A percentile compares a stretch with the other conserved stretches of the same genome.
These are phyloP conservation scores for Groenewaldozyma sp. DNA, from an alignment of 1,139 yeast genomes.

Conservation along the genomic window DNA sequence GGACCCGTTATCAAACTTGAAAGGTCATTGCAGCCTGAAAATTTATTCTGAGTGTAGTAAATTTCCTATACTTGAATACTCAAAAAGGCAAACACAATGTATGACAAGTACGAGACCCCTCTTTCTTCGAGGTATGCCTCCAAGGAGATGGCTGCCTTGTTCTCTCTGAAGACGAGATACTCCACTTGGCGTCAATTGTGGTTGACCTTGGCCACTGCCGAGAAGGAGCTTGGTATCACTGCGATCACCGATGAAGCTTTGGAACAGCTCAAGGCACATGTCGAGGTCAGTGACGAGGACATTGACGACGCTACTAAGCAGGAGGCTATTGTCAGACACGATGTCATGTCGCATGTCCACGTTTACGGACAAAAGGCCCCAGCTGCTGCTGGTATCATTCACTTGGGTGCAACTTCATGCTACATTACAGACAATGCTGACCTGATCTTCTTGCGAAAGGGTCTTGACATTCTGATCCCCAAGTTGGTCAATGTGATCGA, in stretches of 20 bases:
- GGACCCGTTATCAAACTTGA: too few relatives aligned
- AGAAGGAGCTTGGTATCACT: constrained; percentile 76
- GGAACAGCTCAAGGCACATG: constrained; percentile 68
- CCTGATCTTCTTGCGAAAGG: constrained; percentile 89
- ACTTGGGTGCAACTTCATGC: constrained; percentile 97
- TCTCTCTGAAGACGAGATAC: constrained; percentile 87
- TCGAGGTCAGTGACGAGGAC: constrained; percentile 85
- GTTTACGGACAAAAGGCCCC: constrained; percentile 90
- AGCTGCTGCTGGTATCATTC: constrained; percentile 95
- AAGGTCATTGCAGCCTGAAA: too few relatives aligned
- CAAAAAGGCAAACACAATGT: constrained; percentile 11
- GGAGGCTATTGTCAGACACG: constrained; percentile 98
- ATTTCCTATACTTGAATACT: background rate
- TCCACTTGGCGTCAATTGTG: constrained; percentile 98
- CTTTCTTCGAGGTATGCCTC: constrained; percentile 95
- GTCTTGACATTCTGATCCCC: constrained; percentile 85
- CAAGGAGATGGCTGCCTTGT: constrained; percentile 88
- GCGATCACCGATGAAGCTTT: constrained; percentile 87
- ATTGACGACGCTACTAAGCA: constrained; percentile 81
- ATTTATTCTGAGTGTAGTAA: too few relatives aligned
- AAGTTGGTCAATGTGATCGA: constrained; percentile 93
- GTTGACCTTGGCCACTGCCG: constrained; percentile 94
- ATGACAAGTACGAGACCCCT: constrained; percentile 61
- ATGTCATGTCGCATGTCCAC: constrained; percentile 99
- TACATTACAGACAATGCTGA: constrained; percentile 98